Conservation (phyloP, 2,329 filamentous ascomycete species). For the Pseudocercospora musae region DNA sequence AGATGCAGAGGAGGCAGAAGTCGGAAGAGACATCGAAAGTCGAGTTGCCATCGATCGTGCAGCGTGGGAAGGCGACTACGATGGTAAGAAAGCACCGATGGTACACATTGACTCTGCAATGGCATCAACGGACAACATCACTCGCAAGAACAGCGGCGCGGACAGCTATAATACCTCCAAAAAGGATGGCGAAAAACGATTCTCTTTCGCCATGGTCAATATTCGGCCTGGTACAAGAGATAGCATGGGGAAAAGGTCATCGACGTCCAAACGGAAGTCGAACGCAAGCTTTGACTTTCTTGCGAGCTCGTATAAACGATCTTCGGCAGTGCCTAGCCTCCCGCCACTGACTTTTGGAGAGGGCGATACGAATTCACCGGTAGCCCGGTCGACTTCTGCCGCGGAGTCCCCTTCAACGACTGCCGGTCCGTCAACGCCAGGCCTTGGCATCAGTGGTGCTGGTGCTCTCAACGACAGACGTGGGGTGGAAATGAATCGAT, state of each 20-base stretch:
- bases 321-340: constrained; percentile 14
- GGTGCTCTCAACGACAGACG: constrained; percentile 6
- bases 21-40: constrained; percentile 65
- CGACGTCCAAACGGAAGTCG: background rate
- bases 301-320: constrained; percentile 1
- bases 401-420: background rate
- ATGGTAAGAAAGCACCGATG: constrained; percentile 43
- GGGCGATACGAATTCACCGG: background rate
- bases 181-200: constrained; percentile 7
- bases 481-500: constrained; percentile 8
- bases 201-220: constrained; percentile 10
- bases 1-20: constrained; percentile 62
- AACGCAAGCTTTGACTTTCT: constrained; percentile 7
- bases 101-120: constrained; percentile 52
- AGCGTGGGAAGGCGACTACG: constrained; percentile 75
- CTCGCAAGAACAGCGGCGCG: constrained; percentile 5
- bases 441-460: constrained; percentile 9
- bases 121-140: constrained; percentile 35
- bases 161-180: constrained; percentile 8
- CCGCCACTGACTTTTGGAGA: constrained; percentile 8
- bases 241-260: background rate
- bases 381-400: background rate
- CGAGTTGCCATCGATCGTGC: constrained; percentile 59
- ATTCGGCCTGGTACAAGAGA: constrained; percentile 4
- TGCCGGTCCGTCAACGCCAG: constrained; percentile 9